Conservation (phyloP, 176 grass and related monocot species). For the Juncus inflexus region DNA sequence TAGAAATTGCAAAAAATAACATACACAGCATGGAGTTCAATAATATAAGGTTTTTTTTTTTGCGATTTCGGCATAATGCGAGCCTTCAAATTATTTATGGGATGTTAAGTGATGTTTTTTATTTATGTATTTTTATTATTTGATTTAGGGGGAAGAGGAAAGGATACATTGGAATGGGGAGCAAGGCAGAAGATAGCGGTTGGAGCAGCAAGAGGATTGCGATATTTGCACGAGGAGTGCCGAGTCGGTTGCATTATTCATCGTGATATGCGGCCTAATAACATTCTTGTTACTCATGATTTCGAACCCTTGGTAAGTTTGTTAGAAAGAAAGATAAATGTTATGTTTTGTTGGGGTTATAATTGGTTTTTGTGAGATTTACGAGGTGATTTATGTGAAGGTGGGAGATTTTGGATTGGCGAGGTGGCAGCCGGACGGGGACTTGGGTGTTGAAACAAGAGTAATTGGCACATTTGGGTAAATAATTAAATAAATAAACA, state of each 20-base stretch:
- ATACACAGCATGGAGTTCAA: no score
- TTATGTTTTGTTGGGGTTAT: background rate
- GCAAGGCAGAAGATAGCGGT: slow-evolving; percentile 98
- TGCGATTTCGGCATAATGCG: background rate
- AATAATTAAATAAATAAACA: background rate
- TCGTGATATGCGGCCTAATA: slow-evolving; percentile 96
- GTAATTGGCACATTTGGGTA: slow-evolving; percentile 99
- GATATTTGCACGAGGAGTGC: slow-evolving; percentile 97
- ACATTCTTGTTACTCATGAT: slow-evolving; percentile 99
- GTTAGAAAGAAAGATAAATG: background rate
- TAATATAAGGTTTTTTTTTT: background rate
- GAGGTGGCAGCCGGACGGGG: slow-evolving; percentile 95
- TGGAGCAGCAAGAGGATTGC: slow-evolving; percentile 87
- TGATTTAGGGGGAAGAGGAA: slow-evolving; percentile 60
- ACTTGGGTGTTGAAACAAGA: slow-evolving; percentile 89
- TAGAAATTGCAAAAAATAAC: no score
- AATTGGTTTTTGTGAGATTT: slow-evolving; percentile 1
- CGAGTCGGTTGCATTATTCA: slow-evolving; percentile 99
- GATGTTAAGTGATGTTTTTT: slow-evolving; percentile 9
- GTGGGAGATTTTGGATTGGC: slow-evolving; percentile 97
- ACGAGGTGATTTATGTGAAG: slow-evolving; percentile 32
- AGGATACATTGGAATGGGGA: slow-evolving; percentile 75
- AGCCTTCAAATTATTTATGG: background rate
- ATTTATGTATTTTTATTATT: no score
- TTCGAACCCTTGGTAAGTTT: slow-evolving; percentile 90